Evolutionary conservation across 2,329 filamentous ascomycete species (phyloP).

Genomic region (Corinectria fuckeliana): DNA sequence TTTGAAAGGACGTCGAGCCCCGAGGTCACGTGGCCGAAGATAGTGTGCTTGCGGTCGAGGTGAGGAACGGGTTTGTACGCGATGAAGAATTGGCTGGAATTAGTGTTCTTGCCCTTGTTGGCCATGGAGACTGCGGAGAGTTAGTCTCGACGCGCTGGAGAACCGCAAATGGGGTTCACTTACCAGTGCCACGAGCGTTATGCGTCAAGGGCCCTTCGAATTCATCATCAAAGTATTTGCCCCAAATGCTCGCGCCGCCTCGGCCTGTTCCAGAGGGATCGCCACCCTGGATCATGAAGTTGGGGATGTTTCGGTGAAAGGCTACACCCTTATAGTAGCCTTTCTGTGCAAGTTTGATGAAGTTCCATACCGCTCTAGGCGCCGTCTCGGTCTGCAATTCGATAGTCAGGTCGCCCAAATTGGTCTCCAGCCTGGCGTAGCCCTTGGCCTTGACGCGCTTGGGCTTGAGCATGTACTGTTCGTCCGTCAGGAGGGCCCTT

Average conservation of each 20-base stretch:
- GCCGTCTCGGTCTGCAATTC: constrained; percentile 92
- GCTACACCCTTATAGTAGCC: constrained; percentile 86
- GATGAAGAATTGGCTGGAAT: constrained; percentile 94
- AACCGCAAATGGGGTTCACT: constrained; percentile 45
- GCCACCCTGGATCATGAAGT: constrained; percentile 98
- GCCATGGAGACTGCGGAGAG: constrained; percentile 74
- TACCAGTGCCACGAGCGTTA: constrained; percentile 72
- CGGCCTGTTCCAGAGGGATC: constrained; percentile 92
- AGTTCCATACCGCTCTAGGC: constrained; percentile 96
- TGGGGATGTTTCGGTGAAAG: constrained; percentile 93
- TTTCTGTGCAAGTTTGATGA: constrained; percentile 83
- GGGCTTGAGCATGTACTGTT: constrained; percentile 96
- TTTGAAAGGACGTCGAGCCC: constrained; percentile 73
- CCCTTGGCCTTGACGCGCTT: constrained; percentile 88
- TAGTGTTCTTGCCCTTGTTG: constrained; percentile 98
- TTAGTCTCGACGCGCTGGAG: constrained; percentile 7
- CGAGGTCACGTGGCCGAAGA: constrained; percentile 86
- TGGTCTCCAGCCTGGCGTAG: constrained; percentile 89
- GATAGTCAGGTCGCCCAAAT: constrained; percentile 81
- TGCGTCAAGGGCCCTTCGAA: constrained; percentile 90
- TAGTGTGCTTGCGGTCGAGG: constrained; percentile 94
- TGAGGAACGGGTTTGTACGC: constrained; percentile 85
- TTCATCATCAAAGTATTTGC: constrained; percentile 92
- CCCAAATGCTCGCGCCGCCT: constrained; percentile 91
- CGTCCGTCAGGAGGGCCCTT: constrained; percentile 84